Evolutionary conservation across 2,329 filamentous ascomycete species (phyloP).

Genomic region (Cladorrhinum sp.): DNA sequence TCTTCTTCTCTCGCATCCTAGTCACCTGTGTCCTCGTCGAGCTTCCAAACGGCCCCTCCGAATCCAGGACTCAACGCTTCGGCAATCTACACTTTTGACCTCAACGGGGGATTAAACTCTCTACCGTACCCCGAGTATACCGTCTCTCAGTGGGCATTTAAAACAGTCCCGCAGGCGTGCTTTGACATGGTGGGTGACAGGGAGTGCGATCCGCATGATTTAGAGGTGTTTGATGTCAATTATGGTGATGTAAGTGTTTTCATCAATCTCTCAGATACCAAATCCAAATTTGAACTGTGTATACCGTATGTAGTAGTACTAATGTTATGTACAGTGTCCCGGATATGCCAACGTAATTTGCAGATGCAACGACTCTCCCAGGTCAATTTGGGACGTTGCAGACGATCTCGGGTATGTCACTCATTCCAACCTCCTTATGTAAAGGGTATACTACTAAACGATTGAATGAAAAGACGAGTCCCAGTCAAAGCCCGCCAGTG

Average conservation of each 20-base stretch:
- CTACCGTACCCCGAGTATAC: background rate
- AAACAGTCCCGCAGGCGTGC: background rate
- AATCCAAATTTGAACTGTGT: background rate
- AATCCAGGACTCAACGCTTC: background rate
- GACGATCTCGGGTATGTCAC: background rate
- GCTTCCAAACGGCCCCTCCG: background rate
- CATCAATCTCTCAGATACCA: background rate
- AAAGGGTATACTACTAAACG: too few relatives aligned
- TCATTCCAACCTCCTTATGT: too few relatives aligned
- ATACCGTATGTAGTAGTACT: too few relatives aligned
- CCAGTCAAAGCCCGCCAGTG: slow-evolving; percentile 7
- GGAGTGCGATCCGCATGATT: background rate
- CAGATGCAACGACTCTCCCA: background rate
- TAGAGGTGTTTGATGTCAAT: background rate
- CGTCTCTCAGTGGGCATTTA: background rate
- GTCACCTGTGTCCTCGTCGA: background rate
- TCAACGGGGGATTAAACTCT: background rate
- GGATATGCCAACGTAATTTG: background rate
- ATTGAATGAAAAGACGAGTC: background rate
- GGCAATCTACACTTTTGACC: background rate
- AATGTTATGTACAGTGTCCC: background rate
- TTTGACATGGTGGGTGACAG: background rate
- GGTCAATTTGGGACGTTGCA: background rate
- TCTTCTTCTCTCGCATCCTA: background rate
- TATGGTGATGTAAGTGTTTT: background rate